phyloP scores from a whole-genome alignment of 306 rosid genomes.

The Acacia crassicarpa region DNA sequence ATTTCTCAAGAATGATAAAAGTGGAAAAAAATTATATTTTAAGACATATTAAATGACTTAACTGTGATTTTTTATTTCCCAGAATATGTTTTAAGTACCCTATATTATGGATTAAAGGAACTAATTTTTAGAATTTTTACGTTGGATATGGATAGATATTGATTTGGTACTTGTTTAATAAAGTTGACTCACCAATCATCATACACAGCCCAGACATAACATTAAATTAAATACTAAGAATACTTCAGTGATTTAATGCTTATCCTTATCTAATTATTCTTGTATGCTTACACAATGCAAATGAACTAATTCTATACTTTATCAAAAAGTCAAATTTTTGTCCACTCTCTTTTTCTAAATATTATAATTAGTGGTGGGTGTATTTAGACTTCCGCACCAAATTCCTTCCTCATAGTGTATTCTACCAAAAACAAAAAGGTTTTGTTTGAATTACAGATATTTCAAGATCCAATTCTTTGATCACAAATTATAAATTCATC shows the following conservation, averaged over 20 bases:
- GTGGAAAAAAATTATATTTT: too few species aligned
- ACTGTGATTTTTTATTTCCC: fast-evolving
- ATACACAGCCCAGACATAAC: background rate
- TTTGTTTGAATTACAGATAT: background rate
- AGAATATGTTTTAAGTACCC: fast-evolving
- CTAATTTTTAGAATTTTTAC: background rate
- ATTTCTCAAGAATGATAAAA: too few species aligned
- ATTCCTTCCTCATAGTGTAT: background rate
- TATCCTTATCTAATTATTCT: background rate
- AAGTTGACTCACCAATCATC: background rate
- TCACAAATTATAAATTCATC: background rate
- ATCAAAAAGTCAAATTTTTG: background rate
- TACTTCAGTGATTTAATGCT: background rate
- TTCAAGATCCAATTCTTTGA: background rate
- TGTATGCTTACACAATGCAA: background rate
- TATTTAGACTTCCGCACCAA: background rate
- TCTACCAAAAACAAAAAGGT: background rate
- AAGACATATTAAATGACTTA: too few species aligned
- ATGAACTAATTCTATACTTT: background rate
- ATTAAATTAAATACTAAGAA: background rate
- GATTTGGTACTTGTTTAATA: background rate
- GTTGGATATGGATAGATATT: background rate
- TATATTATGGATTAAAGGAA: too few species aligned
- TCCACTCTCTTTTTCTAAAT: background rate
- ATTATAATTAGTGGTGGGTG: background rate